Evolutionary conservation across 345 rosid genomes (phyloP).

Genomic region (Eucalyptus microcorys): DNA sequence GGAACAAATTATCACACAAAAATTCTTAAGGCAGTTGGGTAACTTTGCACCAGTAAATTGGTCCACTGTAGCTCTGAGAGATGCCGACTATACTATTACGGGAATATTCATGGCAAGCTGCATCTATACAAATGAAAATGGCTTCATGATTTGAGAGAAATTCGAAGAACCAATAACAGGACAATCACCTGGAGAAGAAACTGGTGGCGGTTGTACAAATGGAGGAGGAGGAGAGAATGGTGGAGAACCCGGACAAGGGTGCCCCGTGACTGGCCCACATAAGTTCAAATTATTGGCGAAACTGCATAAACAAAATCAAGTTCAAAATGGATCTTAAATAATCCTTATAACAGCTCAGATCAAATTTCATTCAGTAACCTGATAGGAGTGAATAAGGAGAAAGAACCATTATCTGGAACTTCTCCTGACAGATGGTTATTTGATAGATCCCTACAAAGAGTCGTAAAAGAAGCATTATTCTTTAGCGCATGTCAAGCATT

Average conservation of each 20-base stretch:
- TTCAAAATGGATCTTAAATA: not conserved
- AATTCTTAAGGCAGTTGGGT: not conserved
- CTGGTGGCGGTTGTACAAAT: slow-evolving; percentile 71
- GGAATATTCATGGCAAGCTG: not conserved
- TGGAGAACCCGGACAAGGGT: slow-evolving; percentile 97
- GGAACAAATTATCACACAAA: not conserved
- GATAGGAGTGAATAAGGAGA: slow-evolving; percentile 95
- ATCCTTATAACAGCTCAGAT: not conserved
- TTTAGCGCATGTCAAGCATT: not conserved
- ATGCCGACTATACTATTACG: not conserved
- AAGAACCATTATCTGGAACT: slow-evolving; percentile 98
- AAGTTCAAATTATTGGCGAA: slow-evolving; percentile 88
- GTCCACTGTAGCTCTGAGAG: not conserved
- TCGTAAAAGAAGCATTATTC: not conserved
- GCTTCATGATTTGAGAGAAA: not conserved
- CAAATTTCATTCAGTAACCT: slow-evolving; percentile 39
- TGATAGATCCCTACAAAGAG: slow-evolving; percentile 70
- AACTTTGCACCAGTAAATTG: not conserved
- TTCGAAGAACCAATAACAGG: not conserved
- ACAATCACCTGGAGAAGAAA: slow-evolving; percentile 57
- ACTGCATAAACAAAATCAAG: slow-evolving; percentile 33
- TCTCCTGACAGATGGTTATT: slow-evolving; percentile 84
- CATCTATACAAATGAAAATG: not conserved
- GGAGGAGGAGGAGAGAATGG: slow-evolving; percentile 99
- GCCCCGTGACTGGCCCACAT: slow-evolving; percentile 95